These are phyloP conservation scores for Penicillium canariense DNA, from an alignment of 495 filamentous ascomycete genomes.

Conservation along the genomic window DNA sequence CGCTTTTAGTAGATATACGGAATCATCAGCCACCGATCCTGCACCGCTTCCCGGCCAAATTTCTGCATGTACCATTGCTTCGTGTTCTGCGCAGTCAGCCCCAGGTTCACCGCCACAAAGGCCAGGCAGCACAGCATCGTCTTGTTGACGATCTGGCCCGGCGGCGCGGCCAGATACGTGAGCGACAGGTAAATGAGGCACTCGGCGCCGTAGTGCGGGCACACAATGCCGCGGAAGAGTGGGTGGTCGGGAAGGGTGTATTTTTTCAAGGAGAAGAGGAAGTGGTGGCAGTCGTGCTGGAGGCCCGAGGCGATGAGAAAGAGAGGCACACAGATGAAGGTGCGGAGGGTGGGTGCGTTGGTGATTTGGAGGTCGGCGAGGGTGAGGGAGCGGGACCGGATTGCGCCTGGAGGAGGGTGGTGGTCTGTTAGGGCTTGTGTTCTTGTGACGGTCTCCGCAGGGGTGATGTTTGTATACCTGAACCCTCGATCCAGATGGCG, in stretches of 20 bases:
- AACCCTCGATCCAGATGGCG: conserved; percentile 83
- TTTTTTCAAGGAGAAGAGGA: conserved; percentile 77
- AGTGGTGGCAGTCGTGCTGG: conserved; percentile 78
- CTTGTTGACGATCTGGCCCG: conserved; percentile 60
- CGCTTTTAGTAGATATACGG: conserved; percentile 65
- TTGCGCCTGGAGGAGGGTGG: conserved; percentile 18
- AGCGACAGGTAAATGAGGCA: conserved; percentile 80
- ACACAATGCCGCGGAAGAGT: conserved; percentile 67
- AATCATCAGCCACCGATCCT: conserved; percentile 76
- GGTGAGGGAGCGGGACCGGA: conserved; percentile 30
- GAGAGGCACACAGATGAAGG: conserved; percentile 56
- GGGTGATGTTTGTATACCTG: conserved; percentile 49
- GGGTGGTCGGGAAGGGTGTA: conserved; percentile 77
- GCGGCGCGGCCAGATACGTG: conserved; percentile 69
- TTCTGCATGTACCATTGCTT: conserved; percentile 75
- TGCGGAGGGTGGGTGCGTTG: conserved; percentile 54
- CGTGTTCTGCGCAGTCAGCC: conserved; percentile 73
- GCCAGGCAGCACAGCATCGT: conserved; percentile 65
- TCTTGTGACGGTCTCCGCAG: conserved; percentile 11
- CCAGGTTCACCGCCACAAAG: conserved; percentile 80
- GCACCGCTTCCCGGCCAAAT: conserved; percentile 70
- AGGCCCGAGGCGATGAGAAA: conserved; percentile 74
- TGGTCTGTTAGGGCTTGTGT: neutral
- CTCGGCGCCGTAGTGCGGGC: conserved; percentile 91
- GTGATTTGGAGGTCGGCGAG: conserved; percentile 35